A percentile compares a stretch with the other conserved stretches of the same genome.
Evolutionary conservation across 192 early-diverging fungal species (phyloP).

Genomic region (Linnemannia hyalina): DNA sequence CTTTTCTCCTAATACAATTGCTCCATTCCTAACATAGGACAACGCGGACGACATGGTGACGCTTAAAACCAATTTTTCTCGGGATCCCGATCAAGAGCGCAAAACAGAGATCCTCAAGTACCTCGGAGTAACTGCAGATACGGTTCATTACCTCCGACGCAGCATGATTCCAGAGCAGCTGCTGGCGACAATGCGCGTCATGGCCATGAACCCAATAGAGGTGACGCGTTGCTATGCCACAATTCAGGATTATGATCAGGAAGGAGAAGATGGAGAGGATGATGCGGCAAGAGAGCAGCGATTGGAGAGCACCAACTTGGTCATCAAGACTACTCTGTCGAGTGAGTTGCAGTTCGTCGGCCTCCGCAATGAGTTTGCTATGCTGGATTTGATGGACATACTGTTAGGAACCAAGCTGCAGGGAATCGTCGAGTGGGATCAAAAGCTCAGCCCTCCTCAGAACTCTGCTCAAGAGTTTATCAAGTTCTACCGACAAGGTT

Average conservation of each 20-base stretch:
- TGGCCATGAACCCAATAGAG: slow-evolving; percentile 75
- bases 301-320: neutral
- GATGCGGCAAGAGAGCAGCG: neutral
- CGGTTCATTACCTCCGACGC: slow-evolving; percentile 62
- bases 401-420: slow-evolving; percentile 61
- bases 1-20: neutral
- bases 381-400: slow-evolving; percentile 60
- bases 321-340: neutral
- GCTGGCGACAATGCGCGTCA: slow-evolving; percentile 70
- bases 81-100: slow-evolving; percentile 61
- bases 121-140: slow-evolving; percentile 44
- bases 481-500: slow-evolving; percentile 65
- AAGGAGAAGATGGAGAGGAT: slow-evolving; percentile 4
- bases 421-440: slow-evolving; percentile 19
- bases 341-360: slow-evolving; percentile 56
- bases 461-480: slow-evolving; percentile 61
- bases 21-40: slow-evolving; percentile 16
- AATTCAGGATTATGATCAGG: slow-evolving; percentile 10
- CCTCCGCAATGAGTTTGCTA: slow-evolving; percentile 71
- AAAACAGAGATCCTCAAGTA: slow-evolving; percentile 63
- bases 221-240: slow-evolving; percentile 11
- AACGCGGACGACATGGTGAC: slow-evolving; percentile 71
- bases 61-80: slow-evolving; percentile 71
- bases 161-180: slow-evolving; percentile 59
- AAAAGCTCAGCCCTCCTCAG: neutral